Percentiles rank a stretch among this genome's conserved stretches.
phyloP scores from a whole-genome alignment of 2,329 filamentous ascomycete genomes.

The Sclerotinia subarctica region DNA sequence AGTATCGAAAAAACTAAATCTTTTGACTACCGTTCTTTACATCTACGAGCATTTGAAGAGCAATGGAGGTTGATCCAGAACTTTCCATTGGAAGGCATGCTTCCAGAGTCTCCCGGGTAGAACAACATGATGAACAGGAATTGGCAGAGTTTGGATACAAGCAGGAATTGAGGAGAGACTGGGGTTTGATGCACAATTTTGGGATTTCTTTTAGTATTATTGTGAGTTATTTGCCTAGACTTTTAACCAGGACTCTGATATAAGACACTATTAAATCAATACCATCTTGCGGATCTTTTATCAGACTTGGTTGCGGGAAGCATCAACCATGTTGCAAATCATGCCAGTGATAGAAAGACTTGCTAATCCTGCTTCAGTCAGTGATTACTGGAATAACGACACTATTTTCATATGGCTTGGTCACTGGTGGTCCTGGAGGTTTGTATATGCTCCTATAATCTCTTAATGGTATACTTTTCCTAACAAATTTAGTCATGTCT shows the following conservation, averaged over 20 bases:
- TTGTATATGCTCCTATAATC: conserved; percentile 39
- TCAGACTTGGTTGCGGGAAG: not conserved
- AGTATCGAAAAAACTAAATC: not conserved
- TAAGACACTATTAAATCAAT: not conserved
- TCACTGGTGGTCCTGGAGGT: conserved; percentile 53
- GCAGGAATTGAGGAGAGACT: conserved; percentile 56
- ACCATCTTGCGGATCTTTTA: not conserved
- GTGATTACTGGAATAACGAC: conserved; percentile 60
- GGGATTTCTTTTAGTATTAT: conserved; percentile 62
- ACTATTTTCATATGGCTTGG: conserved; percentile 54
- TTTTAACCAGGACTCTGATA: not conserved
- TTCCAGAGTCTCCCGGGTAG: conserved; percentile 21
- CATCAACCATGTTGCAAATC: not conserved
- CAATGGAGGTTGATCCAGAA: conserved; percentile 12
- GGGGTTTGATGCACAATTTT: conserved; percentile 58
- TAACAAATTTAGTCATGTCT: conserved; percentile 46
- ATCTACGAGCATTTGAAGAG: not conserved
- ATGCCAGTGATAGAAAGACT: not conserved
- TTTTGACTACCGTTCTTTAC: not conserved
- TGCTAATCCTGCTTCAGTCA: conserved; percentile 43
- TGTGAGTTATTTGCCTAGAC: conserved; percentile 39
- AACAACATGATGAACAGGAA: conserved; percentile 46
- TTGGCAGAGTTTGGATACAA: conserved; percentile 58
- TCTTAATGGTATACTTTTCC: not conserved
- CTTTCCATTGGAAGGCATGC: conserved; percentile 23